These are phyloP conservation scores for Fusarium sp. DNA, from an alignment of 2,329 filamentous ascomycete genomes.

Conservation along the genomic window DNA sequence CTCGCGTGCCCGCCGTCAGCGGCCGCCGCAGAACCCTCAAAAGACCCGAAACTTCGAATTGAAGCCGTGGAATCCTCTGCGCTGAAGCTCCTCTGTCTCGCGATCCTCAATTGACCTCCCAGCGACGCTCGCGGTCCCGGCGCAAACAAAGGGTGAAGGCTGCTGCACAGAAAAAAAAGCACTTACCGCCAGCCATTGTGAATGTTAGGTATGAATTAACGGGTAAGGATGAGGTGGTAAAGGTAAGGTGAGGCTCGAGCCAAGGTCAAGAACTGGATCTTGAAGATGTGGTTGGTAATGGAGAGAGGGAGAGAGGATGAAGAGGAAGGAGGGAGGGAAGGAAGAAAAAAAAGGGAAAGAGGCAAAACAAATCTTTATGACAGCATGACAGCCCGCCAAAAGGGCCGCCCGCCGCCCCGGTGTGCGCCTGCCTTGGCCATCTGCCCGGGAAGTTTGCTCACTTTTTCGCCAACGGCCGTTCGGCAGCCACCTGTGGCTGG, in stretches of 20 bases:
- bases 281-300: slow-evolving; percentile 31
- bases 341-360: slow-evolving; percentile 39
- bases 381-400: slow-evolving; percentile 50
- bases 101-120: slow-evolving; percentile 36
- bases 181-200: slow-evolving; percentile 63
- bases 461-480: slow-evolving; percentile 18
- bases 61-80: slow-evolving; percentile 13
- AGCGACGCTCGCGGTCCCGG: slow-evolving; percentile 3
- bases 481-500: slow-evolving; percentile 39
- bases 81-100: slow-evolving; percentile 8
- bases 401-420: slow-evolving; percentile 1
- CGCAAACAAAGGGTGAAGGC: slow-evolving; percentile 14
- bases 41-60: background rate
- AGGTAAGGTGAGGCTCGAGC: slow-evolving; percentile 33
- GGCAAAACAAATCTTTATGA: slow-evolving; percentile 56
- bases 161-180: background rate
- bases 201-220: slow-evolving; percentile 38
- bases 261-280: slow-evolving; percentile 25
- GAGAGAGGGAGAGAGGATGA: slow-evolving; percentile 26
- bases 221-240: slow-evolving; percentile 28
- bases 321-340: slow-evolving; percentile 35
- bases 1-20: slow-evolving; percentile 13
- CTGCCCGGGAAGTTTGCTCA: slow-evolving; percentile 14
- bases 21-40: slow-evolving; percentile 1
- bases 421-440: background rate